These are phyloP conservation scores for Gentiana straminea DNA, from an alignment of 257 asterid genomes.

Conservation along the genomic window DNA sequence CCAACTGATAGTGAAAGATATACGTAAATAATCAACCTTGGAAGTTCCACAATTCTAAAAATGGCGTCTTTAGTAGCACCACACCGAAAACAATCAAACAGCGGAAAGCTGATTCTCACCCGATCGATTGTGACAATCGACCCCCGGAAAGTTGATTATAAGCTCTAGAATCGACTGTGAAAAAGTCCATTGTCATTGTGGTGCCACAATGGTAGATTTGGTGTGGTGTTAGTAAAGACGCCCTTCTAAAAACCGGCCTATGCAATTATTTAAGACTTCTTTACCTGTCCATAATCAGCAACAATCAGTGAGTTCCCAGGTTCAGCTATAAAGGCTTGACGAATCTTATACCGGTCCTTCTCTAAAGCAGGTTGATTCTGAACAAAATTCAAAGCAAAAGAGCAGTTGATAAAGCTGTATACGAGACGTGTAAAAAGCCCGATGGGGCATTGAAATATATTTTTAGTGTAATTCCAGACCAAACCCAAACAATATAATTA, in stretches of 20 bases:
- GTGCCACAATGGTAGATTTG: too few species aligned
- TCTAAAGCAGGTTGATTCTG: slow-evolving; percentile 98
- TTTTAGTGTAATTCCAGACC: neutral
- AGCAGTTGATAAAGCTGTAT: slow-evolving; percentile 1
- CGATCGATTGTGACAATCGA: too few species aligned
- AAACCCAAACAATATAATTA: too few species aligned
- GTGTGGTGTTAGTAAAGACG: too few species aligned
- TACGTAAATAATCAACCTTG: slow-evolving; percentile 10
- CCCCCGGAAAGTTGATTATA: too few species aligned
- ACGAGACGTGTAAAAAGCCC: neutral
- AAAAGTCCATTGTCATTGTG: too few species aligned
- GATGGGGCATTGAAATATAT: neutral
- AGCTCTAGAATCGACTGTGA: too few species aligned
- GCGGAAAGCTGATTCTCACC: neutral
- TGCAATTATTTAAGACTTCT: neutral
- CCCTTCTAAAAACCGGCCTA: too few species aligned
- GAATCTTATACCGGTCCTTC: slow-evolving; percentile 96
- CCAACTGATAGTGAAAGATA: slow-evolving; percentile 48
- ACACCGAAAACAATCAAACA: neutral
- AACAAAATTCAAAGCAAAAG: slow-evolving; percentile 6
- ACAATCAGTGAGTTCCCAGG: slow-evolving; percentile 87
- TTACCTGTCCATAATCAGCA: slow-evolving; percentile 97
- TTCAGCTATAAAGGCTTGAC: slow-evolving; percentile 86
- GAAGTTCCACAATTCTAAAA: slow-evolving; percentile 1
- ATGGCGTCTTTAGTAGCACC: neutral